These are phyloP conservation scores for Termitomyces sp. DNA, from an alignment of 768 basidiomycete species.

Conservation along the genomic window DNA sequence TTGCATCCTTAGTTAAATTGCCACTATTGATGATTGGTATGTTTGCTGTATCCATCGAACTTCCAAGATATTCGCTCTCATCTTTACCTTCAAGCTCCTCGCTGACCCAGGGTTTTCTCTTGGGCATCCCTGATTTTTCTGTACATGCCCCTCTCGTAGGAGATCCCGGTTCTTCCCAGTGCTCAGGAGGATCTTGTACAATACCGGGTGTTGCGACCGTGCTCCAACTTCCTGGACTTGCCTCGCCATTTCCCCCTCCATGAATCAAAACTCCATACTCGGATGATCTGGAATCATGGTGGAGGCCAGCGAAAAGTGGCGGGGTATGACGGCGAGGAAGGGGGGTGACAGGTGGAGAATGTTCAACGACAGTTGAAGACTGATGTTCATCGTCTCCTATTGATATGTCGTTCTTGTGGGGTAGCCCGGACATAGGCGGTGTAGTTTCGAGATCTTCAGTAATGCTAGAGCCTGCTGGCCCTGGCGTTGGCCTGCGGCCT, in stretches of 20 bases:
- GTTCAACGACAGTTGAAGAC: conserved; percentile 20
- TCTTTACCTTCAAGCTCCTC: conserved; percentile 32
- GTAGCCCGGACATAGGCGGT: conserved; percentile 4
- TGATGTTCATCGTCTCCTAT: conserved; percentile 6
- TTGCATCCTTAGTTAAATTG: not conserved
- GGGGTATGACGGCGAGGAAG: conserved; percentile 10
- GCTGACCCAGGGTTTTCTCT: conserved; percentile 32
- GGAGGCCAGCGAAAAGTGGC: conserved; percentile 4
- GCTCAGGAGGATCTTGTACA: conserved; percentile 10
- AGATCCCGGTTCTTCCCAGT: conserved; percentile 11
- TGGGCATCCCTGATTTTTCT: conserved; percentile 5
- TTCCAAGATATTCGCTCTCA: conserved; percentile 1
- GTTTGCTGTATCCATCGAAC: not conserved
- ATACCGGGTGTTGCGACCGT: conserved; percentile 72
- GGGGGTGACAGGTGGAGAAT: conserved; percentile 22
- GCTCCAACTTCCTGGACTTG: conserved; percentile 64
- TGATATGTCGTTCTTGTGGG: conserved; percentile 8
- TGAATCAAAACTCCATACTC: conserved; percentile 5
- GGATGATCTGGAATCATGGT: conserved; percentile 12
- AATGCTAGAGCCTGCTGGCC: conserved; percentile 52
- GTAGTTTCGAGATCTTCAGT: conserved; percentile 17
- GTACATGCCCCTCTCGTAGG: conserved; percentile 11
- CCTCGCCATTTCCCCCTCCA: conserved; percentile 18
- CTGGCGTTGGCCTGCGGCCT: conserved; percentile 77
- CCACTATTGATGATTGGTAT: not conserved